Percentiles rank a stretch among this genome's conserved stretches.
Conservation (phyloP, 1,139 yeast genomes). For the Suhomyces maxii region DNA sequence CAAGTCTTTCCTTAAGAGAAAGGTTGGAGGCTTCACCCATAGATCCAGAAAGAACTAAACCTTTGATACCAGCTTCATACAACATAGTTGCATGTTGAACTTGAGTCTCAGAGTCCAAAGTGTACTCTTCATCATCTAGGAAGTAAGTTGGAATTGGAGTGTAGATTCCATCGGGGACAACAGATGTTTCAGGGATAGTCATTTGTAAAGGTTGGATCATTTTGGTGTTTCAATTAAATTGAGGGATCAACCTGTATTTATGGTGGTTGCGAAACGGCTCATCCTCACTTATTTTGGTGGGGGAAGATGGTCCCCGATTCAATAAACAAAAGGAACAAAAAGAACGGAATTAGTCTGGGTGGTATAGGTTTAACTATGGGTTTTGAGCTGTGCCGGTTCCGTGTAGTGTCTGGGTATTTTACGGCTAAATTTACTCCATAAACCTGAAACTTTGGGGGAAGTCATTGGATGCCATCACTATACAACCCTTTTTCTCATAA, state of each 20-base stretch:
- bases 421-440: too few species aligned
- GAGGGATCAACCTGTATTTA: not conserved
- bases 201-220: conserved; percentile 1
- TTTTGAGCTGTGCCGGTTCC: too few species aligned
- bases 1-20: conserved; percentile 34
- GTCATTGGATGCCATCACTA: too few species aligned
- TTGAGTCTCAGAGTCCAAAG: conserved; percentile 45
- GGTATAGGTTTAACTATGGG: too few species aligned
- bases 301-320: not conserved
- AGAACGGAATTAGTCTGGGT: too few species aligned
- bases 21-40: conserved; percentile 43
- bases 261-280: not conserved
- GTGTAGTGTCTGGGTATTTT: too few species aligned
- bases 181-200: conserved; percentile 2
- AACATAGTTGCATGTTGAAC: conserved; percentile 41
- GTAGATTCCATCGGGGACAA: conserved; percentile 35
- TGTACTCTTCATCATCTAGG: conserved; percentile 33
- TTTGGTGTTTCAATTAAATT: not conserved
- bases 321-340: too few species aligned
- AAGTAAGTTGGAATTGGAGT: conserved; percentile 54
- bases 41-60: conserved; percentile 50
- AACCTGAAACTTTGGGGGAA: too few species aligned
- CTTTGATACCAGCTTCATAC: conserved; percentile 43
- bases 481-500: too few species aligned
- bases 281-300: not conserved